These are phyloP conservation scores for Escovopsis weberi DNA, from an alignment of 2,329 filamentous ascomycete genomes.

Conservation along the genomic window DNA sequence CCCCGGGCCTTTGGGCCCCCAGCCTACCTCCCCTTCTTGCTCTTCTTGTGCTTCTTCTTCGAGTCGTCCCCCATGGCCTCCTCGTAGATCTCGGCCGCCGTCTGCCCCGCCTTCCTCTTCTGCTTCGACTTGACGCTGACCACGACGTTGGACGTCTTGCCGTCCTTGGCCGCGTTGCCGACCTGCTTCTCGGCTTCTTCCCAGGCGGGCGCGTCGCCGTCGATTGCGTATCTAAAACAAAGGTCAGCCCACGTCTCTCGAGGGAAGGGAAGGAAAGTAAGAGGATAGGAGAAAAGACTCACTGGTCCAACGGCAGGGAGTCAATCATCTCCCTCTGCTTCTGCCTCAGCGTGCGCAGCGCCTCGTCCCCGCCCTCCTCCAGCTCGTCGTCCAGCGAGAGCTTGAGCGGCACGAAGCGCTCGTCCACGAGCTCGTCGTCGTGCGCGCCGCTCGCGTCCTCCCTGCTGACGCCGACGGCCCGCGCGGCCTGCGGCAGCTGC, in stretches of 20 bases:
- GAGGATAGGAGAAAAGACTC: constrained; percentile 8
- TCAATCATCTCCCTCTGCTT: constrained; percentile 84
- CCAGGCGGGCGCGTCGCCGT: constrained; percentile 47
- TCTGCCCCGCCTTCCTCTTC: constrained; percentile 57
- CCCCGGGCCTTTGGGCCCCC: no score
- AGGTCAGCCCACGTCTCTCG: neutral
- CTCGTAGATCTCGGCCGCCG: constrained; percentile 48
- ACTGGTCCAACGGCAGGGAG: constrained; percentile 69
- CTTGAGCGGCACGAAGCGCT: constrained; percentile 56
- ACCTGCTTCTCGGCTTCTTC: constrained; percentile 65
- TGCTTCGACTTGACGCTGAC: constrained; percentile 75
- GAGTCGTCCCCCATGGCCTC: constrained; percentile 42
- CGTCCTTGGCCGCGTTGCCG: constrained; percentile 36
- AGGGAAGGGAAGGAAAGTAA: neutral
- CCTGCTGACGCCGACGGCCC: constrained; percentile 39
- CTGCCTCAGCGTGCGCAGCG: constrained; percentile 53
- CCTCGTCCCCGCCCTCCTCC: constrained; percentile 67
- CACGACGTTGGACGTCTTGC: constrained; percentile 39
- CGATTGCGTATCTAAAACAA: constrained; percentile 46
- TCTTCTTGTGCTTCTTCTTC: constrained; percentile 40
- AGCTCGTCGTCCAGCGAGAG: constrained; percentile 67
- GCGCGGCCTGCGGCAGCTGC: constrained; percentile 42
- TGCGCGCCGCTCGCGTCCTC: constrained; percentile 49
- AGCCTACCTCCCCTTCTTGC: constrained; percentile 12
- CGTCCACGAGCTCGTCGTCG: constrained; percentile 52